A percentile compares a stretch with the other conserved stretches of the same genome.
phyloP scores from a whole-genome alignment of 78 protist species.

The Dictyostelium citrinum region DNA sequence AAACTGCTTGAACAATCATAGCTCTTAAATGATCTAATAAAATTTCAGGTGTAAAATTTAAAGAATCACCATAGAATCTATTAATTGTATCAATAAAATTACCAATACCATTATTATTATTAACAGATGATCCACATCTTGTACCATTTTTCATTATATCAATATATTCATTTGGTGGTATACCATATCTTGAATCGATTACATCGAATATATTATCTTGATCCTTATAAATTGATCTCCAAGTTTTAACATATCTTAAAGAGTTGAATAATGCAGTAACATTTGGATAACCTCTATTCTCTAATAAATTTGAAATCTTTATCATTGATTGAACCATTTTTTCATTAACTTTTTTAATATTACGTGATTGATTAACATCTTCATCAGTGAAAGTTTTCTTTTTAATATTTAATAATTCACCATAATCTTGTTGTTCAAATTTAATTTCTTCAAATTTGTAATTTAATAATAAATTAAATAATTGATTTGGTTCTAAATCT shows the following conservation, averaged over 20 bases:
- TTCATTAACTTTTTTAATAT: neutral
- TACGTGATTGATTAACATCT: neutral
- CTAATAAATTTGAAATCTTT: constrained; percentile 16
- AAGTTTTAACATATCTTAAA: constrained; percentile 14
- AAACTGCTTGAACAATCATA: constrained; percentile 45
- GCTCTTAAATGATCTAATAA: neutral
- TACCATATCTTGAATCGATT: constrained; percentile 56
- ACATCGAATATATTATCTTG: neutral
- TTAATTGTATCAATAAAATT: neutral
- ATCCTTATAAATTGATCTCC: constrained; percentile 1
- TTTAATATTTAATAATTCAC: neutral
- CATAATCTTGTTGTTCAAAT: neutral
- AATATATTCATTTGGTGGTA: constrained; percentile 67
- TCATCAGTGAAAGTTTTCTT: neutral
- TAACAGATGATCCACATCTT: neutral
- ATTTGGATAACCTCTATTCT: constrained; percentile 59
- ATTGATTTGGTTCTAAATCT: neutral
- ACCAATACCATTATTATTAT: neutral
- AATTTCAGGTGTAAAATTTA: neutral
- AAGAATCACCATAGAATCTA: neutral
- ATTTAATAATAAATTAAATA: neutral
- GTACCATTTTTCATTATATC: constrained; percentile 8
- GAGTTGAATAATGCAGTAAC: neutral
- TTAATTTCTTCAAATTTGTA: neutral
- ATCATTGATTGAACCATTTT: neutral